A percentile compares a stretch with the other conserved stretches of the same genome.
phyloP scores from a whole-genome alignment of 495 filamentous ascomycete species.

The Talaromyces trachyspermus region DNA sequence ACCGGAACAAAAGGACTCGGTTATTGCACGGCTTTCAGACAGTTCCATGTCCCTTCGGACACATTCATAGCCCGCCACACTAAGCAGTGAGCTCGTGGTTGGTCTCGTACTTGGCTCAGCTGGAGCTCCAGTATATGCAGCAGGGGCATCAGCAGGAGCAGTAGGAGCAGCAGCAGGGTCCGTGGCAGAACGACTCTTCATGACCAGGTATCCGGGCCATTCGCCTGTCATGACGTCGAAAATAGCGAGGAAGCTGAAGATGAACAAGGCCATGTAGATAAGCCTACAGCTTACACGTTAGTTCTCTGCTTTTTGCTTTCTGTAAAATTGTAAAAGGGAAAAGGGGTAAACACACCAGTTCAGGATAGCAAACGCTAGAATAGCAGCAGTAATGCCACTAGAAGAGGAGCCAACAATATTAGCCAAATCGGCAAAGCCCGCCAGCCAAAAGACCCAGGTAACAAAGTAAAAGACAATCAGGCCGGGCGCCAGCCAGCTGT shows the following conservation, averaged over 20 bases:
- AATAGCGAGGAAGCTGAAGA: slow-evolving; percentile 21
- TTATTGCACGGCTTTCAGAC: neutral
- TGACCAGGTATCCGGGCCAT: slow-evolving; percentile 7
- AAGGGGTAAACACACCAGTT: slow-evolving; percentile 17
- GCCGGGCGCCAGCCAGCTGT: slow-evolving; percentile 14
- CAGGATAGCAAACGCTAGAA: slow-evolving; percentile 26
- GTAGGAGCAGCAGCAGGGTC: neutral
- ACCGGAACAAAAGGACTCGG: neutral
- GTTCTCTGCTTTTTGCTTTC: too few species aligned
- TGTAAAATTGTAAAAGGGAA: too few species aligned
- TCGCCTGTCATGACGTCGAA: slow-evolving; percentile 19
- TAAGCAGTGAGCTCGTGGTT: slow-evolving; percentile 7
- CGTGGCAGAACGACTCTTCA: neutral
- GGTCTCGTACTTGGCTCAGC: slow-evolving; percentile 8
- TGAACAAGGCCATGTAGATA: slow-evolving; percentile 20
- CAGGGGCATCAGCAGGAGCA: neutral
- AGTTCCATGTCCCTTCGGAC: neutral
- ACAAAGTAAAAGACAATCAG: slow-evolving; percentile 20
- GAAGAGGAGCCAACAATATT: slow-evolving; percentile 7
- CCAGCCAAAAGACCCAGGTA: slow-evolving; percentile 29
- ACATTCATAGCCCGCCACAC: neutral
- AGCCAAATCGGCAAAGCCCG: slow-evolving; percentile 24
- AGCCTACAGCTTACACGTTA: too few species aligned
- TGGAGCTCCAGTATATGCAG: slow-evolving; percentile 2
- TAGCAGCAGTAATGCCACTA: slow-evolving; percentile 15